These are phyloP conservation scores for Geosmithia putterillii DNA, from an alignment of 2,329 filamentous ascomycete species.

Conservation along the genomic window DNA sequence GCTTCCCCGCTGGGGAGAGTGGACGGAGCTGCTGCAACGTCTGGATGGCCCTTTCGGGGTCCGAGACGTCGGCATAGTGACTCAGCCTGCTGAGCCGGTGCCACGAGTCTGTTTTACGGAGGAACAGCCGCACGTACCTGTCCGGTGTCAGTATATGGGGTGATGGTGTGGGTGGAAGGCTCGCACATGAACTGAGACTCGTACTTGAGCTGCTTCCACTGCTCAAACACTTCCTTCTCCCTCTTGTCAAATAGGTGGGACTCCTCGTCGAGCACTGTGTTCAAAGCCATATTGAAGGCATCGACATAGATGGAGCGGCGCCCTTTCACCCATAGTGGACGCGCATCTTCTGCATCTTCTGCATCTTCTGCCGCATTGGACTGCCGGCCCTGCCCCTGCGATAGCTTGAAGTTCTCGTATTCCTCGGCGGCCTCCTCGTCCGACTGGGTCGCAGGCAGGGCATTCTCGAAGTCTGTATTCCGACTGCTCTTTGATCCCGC, in stretches of 20 bases:
- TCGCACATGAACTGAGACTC: conserved; percentile 82
- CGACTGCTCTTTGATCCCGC: conserved; percentile 4
- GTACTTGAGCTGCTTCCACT: conserved; percentile 65
- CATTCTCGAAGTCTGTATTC: conserved; percentile 26
- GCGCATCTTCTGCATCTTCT: conserved; percentile 26
- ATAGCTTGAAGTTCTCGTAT: conserved; percentile 60
- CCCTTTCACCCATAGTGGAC: conserved; percentile 52
- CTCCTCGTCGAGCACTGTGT: conserved; percentile 84
- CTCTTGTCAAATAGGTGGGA: conserved; percentile 72
- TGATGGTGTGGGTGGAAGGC: too few species aligned
- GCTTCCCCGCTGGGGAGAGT: conserved; percentile 35
- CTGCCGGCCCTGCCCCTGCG: conserved; percentile 24
- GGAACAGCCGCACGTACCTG: conserved; percentile 83
- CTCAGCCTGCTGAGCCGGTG: conserved; percentile 67
- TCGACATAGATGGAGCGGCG: conserved; percentile 92
- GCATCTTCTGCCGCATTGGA: too few species aligned
- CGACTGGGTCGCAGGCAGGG: conserved; percentile 53
- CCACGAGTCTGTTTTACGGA: conserved; percentile 87
- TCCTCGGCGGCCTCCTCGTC: conserved; percentile 64
- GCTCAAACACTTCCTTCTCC: conserved; percentile 63
- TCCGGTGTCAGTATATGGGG: conserved; percentile 3
- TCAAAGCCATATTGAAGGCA: conserved; percentile 85
- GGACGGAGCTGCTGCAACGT: conserved; percentile 45
- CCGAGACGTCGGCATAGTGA: conserved; percentile 73
- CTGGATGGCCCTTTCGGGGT: conserved; percentile 54